Conservation (phyloP, 768 basidiomycete genomes). For the Mycena latifolia region DNA sequence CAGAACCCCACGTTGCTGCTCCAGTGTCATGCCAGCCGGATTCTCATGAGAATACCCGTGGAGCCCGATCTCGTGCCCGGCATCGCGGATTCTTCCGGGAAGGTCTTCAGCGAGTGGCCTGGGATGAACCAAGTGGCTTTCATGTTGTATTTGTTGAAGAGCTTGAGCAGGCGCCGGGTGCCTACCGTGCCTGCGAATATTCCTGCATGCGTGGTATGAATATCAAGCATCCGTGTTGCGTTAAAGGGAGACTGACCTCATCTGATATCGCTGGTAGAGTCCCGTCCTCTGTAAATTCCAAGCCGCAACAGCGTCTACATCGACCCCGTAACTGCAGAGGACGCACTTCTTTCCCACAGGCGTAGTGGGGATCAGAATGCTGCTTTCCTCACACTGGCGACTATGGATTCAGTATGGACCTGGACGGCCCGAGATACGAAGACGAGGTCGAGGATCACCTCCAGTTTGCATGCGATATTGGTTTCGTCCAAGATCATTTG, state of each 20-base stretch:
- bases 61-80: constrained; percentile 76
- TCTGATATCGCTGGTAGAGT: constrained; percentile 78
- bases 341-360: constrained; percentile 67
- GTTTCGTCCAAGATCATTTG: too few relatives aligned
- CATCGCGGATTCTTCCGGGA: constrained; percentile 79
- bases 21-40: constrained; percentile 66
- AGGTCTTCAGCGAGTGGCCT: constrained; percentile 82
- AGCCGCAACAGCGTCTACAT: constrained; percentile 85
- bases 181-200: constrained; percentile 86
- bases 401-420: too few relatives aligned
- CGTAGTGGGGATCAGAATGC: too few relatives aligned
- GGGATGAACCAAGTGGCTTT: constrained; percentile 84
- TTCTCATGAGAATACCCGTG: constrained; percentile 54
- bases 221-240: too few relatives aligned
- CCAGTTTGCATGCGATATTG: too few relatives aligned
- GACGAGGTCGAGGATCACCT: too few relatives aligned
- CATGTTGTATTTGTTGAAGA: constrained; percentile 78
- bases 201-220: too few relatives aligned
- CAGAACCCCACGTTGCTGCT: constrained; percentile 80
- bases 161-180: constrained; percentile 72
- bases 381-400: too few relatives aligned
- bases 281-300: constrained; percentile 80
- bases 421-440: too few relatives aligned
- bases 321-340: constrained; percentile 74
- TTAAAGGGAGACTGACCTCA: constrained; percentile 45